Base-by-base conservation (phyloP, 2,329 filamentous ascomycete genomes). In the Cryphonectria radicalis region DNA sequence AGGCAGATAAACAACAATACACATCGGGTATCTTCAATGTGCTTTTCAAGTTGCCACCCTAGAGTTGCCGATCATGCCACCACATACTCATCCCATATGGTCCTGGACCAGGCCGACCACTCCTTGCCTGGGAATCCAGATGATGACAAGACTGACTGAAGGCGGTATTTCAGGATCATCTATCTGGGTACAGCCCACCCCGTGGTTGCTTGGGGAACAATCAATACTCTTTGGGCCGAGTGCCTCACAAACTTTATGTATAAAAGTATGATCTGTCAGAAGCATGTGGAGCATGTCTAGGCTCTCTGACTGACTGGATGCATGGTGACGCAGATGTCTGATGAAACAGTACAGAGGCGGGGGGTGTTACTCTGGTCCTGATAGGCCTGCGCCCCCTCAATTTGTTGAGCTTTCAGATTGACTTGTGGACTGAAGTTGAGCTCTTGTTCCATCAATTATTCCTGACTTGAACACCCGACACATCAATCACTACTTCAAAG, bases 271-370 rank as follows among this genome's bases (percentile, higher is more conserved):
- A 50, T 50, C 43, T 50, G 43, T 50, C 43, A 40, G 37, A 14
- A 43, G 40, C 35, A 63, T 32, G 35, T 40, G 62, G 40, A 22
- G 32, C 37, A n/a, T 63, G 37, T 40, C 60, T n/a, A 28, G 50
- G 22, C 59, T 53, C 43, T 42, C 43, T 42, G 60, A 46, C 42
- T 37, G 35, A 60, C 60, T 28, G 32, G 67, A 72, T 72, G 71
- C 68, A 64, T 63, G 37, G 71, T 72, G 71, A 72, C 68, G 66
- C 55, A 68, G 46, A 59, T 42, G 19, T 37, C 35, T 42, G 37
- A 25, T 42, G 59, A 62, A 62, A 40, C 19, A 4, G 28, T 22
- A 22, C 25, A 5, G 25, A 57, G 53, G 13, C 6, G 8, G 19
- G 22, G 19, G n/a, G 25, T 32, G 53, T 28, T 17, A 32, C 53